These are phyloP conservation scores for Acacia pycnantha DNA, from an alignment of 331 rosid species.

Conservation along the genomic window DNA sequence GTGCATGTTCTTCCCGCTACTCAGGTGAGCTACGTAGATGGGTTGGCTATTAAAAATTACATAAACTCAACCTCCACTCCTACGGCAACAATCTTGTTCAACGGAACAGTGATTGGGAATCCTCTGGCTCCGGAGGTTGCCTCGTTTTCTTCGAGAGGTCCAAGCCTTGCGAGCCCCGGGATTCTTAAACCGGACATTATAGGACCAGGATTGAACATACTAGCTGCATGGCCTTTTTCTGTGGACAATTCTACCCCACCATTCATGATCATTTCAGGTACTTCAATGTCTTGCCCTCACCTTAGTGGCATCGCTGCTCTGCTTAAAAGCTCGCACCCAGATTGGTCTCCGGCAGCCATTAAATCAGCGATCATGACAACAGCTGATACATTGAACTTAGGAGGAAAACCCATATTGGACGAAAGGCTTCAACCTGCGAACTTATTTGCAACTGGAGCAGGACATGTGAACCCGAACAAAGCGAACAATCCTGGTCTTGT, in stretches of 20 bases:
- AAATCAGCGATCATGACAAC: constrained; percentile 82
- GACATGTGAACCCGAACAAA: constrained; percentile 66
- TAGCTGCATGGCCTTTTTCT: constrained; percentile 73
- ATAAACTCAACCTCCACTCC: constrained; percentile 53
- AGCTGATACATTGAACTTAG: constrained; percentile 37
- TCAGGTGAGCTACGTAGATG: constrained; percentile 40
- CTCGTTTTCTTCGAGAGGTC: constrained; percentile 76
- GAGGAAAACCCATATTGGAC: constrained; percentile 49
- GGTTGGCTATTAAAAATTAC: constrained; percentile 40
- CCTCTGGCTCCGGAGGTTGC: constrained; percentile 47
- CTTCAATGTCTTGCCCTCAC: constrained; percentile 89
- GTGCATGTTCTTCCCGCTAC: constrained; percentile 66
- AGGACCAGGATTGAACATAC: constrained; percentile 74
- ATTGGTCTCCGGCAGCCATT: constrained; percentile 81
- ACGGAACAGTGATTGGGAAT: constrained; percentile 62
- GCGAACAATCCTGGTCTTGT: constrained; percentile 68
- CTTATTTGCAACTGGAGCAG: constrained; percentile 58
- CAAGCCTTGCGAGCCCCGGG: constrained; percentile 47
- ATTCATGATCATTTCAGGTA: constrained; percentile 60
- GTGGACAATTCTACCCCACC: constrained; percentile 39
- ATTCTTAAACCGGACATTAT: too few species aligned
- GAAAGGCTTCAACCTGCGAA: constrained; percentile 46
- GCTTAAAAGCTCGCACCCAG: constrained; percentile 70
- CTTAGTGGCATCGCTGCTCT: constrained; percentile 71
- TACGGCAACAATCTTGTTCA: constrained; percentile 48